Conservation (phyloP, 495 filamentous ascomycete species). For the Niebla homalea region DNA sequence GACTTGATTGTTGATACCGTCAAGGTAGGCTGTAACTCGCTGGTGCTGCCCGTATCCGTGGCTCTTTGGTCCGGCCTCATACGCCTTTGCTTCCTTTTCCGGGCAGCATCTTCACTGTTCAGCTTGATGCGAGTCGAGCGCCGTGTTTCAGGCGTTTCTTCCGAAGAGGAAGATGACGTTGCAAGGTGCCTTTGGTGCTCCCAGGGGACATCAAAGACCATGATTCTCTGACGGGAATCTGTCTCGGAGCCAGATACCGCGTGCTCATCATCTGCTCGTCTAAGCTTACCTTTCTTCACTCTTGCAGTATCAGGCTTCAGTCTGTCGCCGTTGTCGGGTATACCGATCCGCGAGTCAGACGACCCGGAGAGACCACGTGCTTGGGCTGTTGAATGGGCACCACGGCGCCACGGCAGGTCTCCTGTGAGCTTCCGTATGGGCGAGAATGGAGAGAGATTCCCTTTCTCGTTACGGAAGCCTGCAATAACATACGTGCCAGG, state of each 20-base stretch:
- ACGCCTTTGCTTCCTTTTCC: conserved; percentile 43
- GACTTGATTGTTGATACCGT: conserved; percentile 58
- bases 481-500: conserved; percentile 71
- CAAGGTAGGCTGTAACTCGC: conserved; percentile 16
- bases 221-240: conserved; percentile 14
- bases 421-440: conserved; percentile 48
- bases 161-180: conserved; percentile 23
- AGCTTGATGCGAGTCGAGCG: conserved; percentile 86
- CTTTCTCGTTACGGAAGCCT: conserved; percentile 67
- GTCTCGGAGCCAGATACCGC: conserved; percentile 29
- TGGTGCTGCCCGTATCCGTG: neutral
- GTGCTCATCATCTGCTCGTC: too few species aligned
- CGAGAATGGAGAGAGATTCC: conserved; percentile 57
- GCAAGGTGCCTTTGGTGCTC: conserved; percentile 40
- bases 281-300: too few species aligned
- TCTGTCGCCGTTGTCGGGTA: too few species aligned
- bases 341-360: conserved; percentile 1
- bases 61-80: conserved; percentile 13
- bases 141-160: conserved; percentile 54
- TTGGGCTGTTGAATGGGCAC: conserved; percentile 23
- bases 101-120: conserved; percentile 62
- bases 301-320: too few species aligned
- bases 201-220: neutral
- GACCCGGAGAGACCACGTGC: conserved; percentile 24
- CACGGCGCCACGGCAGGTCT: conserved; percentile 23